Conservation (phyloP, 2,329 filamentous ascomycete species). For the Acarospora socialis region DNA sequence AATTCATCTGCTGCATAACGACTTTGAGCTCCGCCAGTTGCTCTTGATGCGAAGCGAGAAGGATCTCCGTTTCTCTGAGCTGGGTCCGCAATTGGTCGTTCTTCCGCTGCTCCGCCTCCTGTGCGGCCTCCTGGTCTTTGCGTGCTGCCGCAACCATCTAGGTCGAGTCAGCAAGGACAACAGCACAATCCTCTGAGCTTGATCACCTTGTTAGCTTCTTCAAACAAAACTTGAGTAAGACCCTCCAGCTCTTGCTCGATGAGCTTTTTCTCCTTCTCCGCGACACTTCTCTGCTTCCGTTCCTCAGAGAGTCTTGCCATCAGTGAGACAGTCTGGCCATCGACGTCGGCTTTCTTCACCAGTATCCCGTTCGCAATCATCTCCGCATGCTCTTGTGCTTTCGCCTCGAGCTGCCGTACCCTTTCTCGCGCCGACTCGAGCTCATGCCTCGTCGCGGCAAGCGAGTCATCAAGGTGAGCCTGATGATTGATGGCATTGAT, state of each 20-base stretch:
- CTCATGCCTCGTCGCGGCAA: constrained; percentile 71
- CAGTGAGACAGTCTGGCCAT: constrained; percentile 51
- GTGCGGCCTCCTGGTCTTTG: constrained; percentile 63
- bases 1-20: constrained; percentile 77
- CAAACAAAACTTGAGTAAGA: constrained; percentile 83
- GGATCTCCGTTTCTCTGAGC: constrained; percentile 68
- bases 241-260: constrained; percentile 89
- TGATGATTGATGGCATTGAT: constrained; percentile 97
- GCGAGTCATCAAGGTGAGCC: constrained; percentile 75
- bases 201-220: constrained; percentile 77
- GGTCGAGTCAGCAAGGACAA: constrained; percentile 14
- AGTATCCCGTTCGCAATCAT: constrained; percentile 60
- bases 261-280: constrained; percentile 67
- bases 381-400: constrained; percentile 54
- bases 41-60: constrained; percentile 83
- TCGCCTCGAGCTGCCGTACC: constrained; percentile 53
- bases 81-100: constrained; percentile 80
- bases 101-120: constrained; percentile 65
- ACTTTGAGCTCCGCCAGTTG: constrained; percentile 82
- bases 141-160: constrained; percentile 87
- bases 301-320: constrained; percentile 49
- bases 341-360: constrained; percentile 59
- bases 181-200: neutral
- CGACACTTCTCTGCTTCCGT: constrained; percentile 46
- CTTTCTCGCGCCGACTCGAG: constrained; percentile 57